Evolutionary conservation across 2,329 filamentous ascomycete species (phyloP).

Genomic region (Pseudogymnoascus sp.): DNA sequence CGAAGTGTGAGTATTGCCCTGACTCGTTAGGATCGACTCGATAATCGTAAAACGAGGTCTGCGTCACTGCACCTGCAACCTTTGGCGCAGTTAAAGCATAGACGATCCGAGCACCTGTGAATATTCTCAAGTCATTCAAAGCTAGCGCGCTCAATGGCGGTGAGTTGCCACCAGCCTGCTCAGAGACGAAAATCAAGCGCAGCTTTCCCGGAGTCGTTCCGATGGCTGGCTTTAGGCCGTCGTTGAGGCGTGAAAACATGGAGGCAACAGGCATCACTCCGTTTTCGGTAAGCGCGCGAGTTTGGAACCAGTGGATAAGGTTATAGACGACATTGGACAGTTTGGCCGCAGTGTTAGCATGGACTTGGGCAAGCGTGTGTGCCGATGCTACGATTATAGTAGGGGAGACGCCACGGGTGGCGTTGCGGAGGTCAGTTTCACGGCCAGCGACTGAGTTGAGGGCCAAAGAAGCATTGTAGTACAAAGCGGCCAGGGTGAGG

Average conservation of each 20-base stretch:
- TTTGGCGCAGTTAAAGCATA: conserved; percentile 76
- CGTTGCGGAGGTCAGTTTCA: conserved; percentile 61
- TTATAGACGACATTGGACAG: conserved; percentile 56
- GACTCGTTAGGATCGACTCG: conserved; percentile 40
- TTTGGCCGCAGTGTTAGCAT: conserved; percentile 51
- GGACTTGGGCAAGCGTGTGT: conserved; percentile 59
- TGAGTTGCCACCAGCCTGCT: conserved; percentile 55
- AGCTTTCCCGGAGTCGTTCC: conserved; percentile 62
- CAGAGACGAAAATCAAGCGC: conserved; percentile 71
- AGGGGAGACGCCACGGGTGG: conserved; percentile 66
- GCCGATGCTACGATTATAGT: conserved; percentile 77
- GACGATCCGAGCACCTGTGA: conserved; percentile 69
- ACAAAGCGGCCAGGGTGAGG: conserved; percentile 74
- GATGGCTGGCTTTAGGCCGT: conserved; percentile 48
- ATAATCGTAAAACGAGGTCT: conserved; percentile 86
- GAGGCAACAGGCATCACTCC: conserved; percentile 66
- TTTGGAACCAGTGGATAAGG: conserved; percentile 63
- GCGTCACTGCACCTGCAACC: conserved; percentile 83
- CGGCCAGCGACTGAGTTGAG: conserved; percentile 80
- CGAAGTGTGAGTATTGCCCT: conserved; percentile 59
- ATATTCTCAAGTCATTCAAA: conserved; percentile 73
- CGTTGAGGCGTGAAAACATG: conserved; percentile 53
- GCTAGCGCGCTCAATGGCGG: conserved; percentile 59
- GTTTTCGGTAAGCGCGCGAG: conserved; percentile 56
- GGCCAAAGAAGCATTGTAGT: conserved; percentile 74